Evolutionary conservation across 2,329 filamentous ascomycete species (phyloP), one percentile per base, ranked within the genome.

Genomic region (Colletotrichum neosansevieriae): DNA sequence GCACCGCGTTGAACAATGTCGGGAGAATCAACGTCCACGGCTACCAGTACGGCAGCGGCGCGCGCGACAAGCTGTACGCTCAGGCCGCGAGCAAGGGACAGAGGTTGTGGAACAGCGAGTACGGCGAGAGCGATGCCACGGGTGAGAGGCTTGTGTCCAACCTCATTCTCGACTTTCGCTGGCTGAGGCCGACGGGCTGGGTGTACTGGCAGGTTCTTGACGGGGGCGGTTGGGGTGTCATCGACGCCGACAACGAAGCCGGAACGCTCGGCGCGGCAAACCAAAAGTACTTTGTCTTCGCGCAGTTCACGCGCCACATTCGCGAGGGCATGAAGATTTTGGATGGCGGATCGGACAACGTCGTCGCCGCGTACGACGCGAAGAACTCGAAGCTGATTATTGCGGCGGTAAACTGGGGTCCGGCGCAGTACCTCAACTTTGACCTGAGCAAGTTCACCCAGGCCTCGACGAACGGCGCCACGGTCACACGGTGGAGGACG

Each of bases 151-250:
- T 83, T 10, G 78, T 72, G 9, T 76, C 72, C 56, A 80, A 81
- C 62, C 70, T 82, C 49, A 67, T 82, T 34, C 75, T 82, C 10
- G 81, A 83, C 73, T 76, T 83, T 58, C 72, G 74, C 42, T 80
- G 75, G 76, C 74, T 83, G 32, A 76, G 75, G 58, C 81, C 80
- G 2, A 81, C 77, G 1, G 81, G 76, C 9, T 83, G 81, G 81
- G 76, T 80, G n/a, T 82, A 82, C 72, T 83, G 81, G 80, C 81
- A 82, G 71, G 77, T 76, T 6, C 71, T 82, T 13, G 81, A 83
- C 64, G 76, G 75, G 10, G 73, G 75, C 11, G 80, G 80, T 13
- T 83, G 80, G 81, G 81, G 81, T 0, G 70, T 83, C 6, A 74
- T 83, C 53, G 76, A 78, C 12, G 81, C 75, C 3, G 76, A 81